Evolutionary conservation across 768 basidiomycete genomes (phyloP), one percentile per base, ranked within the genome.

Genomic region (Multifurca ochricompacta): DNA sequence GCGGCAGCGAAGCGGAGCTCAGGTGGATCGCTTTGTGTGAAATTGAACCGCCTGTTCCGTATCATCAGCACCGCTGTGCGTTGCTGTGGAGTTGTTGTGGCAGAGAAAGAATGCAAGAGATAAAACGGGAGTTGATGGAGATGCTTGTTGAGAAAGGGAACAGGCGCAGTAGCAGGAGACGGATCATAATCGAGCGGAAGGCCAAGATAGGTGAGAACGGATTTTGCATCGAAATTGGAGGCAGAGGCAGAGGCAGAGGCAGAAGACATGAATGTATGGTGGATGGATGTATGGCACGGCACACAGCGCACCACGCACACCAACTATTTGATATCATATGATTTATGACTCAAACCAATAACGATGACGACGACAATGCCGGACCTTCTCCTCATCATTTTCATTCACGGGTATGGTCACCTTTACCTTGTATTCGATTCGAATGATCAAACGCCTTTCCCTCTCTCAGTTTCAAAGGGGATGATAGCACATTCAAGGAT

Each of bases 351-450:
- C n/a, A n/a, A n/a, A n/a, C n/a, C n/a, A n/a, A n/a, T n/a, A n/a
- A n/a, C n/a, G n/a, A n/a, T n/a, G n/a, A n/a, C n/a, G n/a, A n/a
- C 23, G 8, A 49, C 41, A 14, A 43, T 42, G 46, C 48, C 56
- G 21, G 79, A 82, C n/a, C 59, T 76, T 6, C 69, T 91, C 4
- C 74, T 91, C 34, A 65, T 89, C 52, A 71, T 91, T 35, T 91
- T 89, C 64, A 83, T 91, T 27, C 90, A 91, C 61, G 90, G 89
- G 66, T 90, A 74, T 35, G 18, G 16, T 46, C n/a, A n/a, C n/a
- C n/a, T n/a, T n/a, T n/a, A n/a, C n/a, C n/a, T n/a, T n/a, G n/a
- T n/a, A n/a, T n/a, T n/a, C n/a, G n/a, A n/a, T n/a, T n/a, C n/a
- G n/a, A n/a, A n/a, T n/a, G n/a, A n/a, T n/a, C n/a, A n/a, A 27